phyloP scores from a whole-genome alignment of 768 basidiomycete species.

The Xerocomellus chrysenteron region DNA sequence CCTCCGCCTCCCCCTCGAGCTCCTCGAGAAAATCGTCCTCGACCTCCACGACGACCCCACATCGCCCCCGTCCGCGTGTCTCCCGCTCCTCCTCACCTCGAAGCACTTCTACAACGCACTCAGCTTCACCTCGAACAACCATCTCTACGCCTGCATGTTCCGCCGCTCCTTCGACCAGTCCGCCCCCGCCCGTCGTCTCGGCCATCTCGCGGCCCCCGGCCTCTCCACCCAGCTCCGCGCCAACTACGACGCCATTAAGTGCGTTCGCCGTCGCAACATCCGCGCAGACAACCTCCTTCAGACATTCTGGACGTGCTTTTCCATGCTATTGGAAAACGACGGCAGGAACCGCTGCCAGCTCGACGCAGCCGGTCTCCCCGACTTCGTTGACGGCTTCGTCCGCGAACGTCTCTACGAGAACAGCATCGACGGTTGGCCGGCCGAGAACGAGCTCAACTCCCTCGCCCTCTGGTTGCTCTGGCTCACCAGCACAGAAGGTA shows the following conservation, averaged over 20 bases:
- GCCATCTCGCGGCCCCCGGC: conserved; percentile 35
- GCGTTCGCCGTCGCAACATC: conserved; percentile 34
- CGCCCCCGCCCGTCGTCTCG: conserved; percentile 53
- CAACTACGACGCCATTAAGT: conserved; percentile 34
- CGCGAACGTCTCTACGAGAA: conserved; percentile 46
- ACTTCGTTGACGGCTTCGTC: conserved; percentile 46
- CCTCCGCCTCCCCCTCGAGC: conserved; percentile 39
- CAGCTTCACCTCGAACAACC: conserved; percentile 14
- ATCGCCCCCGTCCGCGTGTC: conserved; percentile 37
- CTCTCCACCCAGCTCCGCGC: conserved; percentile 41
- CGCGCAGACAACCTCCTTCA: conserved; percentile 31
- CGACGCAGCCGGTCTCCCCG: conserved; percentile 47
- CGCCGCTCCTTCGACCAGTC: conserved; percentile 53
- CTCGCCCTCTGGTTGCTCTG: conserved; percentile 65
- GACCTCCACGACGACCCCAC: conserved; percentile 31
- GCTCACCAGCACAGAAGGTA: conserved; percentile 55
- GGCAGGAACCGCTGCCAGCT: conserved; percentile 62
- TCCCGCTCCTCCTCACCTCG: conserved; percentile 50
- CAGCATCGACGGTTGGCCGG: conserved; percentile 53
- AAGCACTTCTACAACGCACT: conserved; percentile 40
- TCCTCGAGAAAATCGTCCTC: conserved; percentile 52
- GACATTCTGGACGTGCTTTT: conserved; percentile 46
- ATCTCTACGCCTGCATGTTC: conserved; percentile 57
- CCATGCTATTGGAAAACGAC: conserved; percentile 68
- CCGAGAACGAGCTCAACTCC: conserved; percentile 46